Conservation (phyloP, 2,329 filamentous ascomycete genomes). For the Aphanocladium album region DNA sequence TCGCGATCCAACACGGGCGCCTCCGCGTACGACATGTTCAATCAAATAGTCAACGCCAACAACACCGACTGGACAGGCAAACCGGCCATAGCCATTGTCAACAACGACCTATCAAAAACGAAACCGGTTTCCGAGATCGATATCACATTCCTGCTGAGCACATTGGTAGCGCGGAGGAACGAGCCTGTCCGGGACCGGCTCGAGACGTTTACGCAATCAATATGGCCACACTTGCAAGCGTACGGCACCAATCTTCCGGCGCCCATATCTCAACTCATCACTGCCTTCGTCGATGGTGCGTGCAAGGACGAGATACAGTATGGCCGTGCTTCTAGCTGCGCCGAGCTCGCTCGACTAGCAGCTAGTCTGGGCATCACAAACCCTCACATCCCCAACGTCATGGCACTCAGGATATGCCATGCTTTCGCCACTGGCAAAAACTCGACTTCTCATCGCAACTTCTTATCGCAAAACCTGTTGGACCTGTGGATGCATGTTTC, state of each 20-base stretch:
- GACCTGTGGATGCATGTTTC: slow-evolving; percentile 13
- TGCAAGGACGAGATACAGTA: slow-evolving; percentile 18
- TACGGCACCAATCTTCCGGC: slow-evolving; percentile 1
- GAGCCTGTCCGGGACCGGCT: slow-evolving; percentile 19
- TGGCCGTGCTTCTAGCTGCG: slow-evolving; percentile 15
- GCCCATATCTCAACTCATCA: slow-evolving; percentile 10
- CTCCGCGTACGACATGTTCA: slow-evolving; percentile 11
- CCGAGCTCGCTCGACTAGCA: slow-evolving; percentile 21
- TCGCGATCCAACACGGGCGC: background rate
- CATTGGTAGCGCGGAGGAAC: slow-evolving; percentile 17
- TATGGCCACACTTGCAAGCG: slow-evolving; percentile 26
- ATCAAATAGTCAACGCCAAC: slow-evolving; percentile 9
- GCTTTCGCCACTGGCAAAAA: slow-evolving; percentile 17
- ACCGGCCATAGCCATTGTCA: background rate
- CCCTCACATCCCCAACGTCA: slow-evolving; percentile 21
- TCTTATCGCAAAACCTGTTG: slow-evolving; percentile 8
- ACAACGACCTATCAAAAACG: background rate
- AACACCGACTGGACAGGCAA: background rate
- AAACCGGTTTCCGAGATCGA: slow-evolving; percentile 15
- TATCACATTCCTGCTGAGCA: slow-evolving; percentile 26
- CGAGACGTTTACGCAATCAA: slow-evolving; percentile 22
- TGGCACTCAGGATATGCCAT: slow-evolving; percentile 30
- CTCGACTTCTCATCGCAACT: slow-evolving; percentile 13
- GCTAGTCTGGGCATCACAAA: slow-evolving; percentile 3
- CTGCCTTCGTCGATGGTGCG: slow-evolving; percentile 19